These are phyloP conservation scores for Metarhizium guizhouense DNA, from an alignment of 2,329 filamentous ascomycete genomes.

Conservation along the genomic window DNA sequence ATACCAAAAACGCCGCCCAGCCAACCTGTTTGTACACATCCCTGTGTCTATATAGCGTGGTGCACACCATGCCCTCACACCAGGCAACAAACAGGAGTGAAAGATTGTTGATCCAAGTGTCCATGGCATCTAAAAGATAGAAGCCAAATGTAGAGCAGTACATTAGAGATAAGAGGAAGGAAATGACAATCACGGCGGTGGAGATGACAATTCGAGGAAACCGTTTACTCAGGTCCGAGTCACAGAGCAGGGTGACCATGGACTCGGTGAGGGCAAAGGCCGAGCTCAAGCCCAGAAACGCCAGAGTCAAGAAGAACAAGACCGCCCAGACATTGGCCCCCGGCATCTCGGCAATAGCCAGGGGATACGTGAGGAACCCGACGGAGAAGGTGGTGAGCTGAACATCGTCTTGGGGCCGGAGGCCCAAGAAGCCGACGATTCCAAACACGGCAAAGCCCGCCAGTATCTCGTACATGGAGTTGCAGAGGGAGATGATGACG, in stretches of 20 bases:
- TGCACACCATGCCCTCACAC: constrained; percentile 39
- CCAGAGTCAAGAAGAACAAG: constrained; percentile 43
- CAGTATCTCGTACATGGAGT: constrained; percentile 42
- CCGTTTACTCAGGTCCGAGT: constrained; percentile 25
- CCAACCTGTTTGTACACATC: constrained; percentile 35
- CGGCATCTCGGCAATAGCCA: constrained; percentile 44
- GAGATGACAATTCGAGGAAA: constrained; percentile 30
- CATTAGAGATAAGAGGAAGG: constrained; percentile 38
- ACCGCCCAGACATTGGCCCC: constrained; percentile 46
- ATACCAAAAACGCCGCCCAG: constrained; percentile 26
- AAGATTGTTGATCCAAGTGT: constrained; percentile 43
- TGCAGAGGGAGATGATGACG: constrained; percentile 41
- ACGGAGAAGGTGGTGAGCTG: constrained; percentile 41
- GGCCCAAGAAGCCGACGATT: constrained; percentile 34
- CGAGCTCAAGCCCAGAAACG: constrained; percentile 44
- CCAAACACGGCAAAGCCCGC: constrained; percentile 35
- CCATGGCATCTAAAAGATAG: constrained; percentile 40
- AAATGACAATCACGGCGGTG: constrained; percentile 28
- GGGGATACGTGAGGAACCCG: constrained; percentile 44
- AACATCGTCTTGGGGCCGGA: constrained; percentile 20
- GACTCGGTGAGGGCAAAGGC: constrained; percentile 36
- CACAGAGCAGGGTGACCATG: constrained; percentile 39
- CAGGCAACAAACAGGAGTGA: constrained; percentile 33
- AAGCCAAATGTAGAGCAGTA: constrained; percentile 38
- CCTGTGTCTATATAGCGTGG: constrained; percentile 39